Conservation (phyloP, 768 basidiomycete species). For the Lentinula aciculospora region DNA sequence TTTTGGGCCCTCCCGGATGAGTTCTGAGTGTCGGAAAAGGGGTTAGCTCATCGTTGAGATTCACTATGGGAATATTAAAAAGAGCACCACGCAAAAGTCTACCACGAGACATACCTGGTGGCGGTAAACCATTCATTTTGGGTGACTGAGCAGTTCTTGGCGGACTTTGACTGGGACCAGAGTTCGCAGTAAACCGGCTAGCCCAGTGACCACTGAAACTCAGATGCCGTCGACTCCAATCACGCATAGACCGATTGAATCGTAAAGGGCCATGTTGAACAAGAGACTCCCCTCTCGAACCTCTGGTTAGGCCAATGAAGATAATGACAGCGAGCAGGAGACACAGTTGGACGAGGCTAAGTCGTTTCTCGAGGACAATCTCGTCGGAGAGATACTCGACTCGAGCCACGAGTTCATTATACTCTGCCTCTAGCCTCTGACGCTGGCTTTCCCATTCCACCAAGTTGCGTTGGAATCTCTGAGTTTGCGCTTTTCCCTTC, state of each 20-base stretch:
- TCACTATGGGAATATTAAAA: not conserved
- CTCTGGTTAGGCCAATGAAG: conserved; percentile 83
- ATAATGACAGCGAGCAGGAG: conserved; percentile 78
- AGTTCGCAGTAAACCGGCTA: conserved; percentile 21
- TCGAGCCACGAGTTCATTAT: conserved; percentile 58
- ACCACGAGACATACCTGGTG: not conserved
- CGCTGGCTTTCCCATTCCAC: conserved; percentile 68
- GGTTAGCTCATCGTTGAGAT: not conserved
- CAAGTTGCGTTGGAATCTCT: conserved; percentile 57
- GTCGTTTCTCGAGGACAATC: conserved; percentile 84
- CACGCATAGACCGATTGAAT: conserved; percentile 31
- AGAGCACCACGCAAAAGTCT: not conserved
- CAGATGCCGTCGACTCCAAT: conserved; percentile 53
- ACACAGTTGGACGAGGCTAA: conserved; percentile 84
- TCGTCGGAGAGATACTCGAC: conserved; percentile 78
- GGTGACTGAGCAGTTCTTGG: not conserved
- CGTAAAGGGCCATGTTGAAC: conserved; percentile 8
- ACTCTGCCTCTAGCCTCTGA: conserved; percentile 61
- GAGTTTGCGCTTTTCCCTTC: conserved; percentile 67
- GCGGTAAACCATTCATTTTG: not conserved
- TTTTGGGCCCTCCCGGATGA: not conserved
- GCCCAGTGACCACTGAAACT: conserved; percentile 54
- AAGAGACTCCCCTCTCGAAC: conserved; percentile 37
- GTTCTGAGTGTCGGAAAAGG: not conserved
- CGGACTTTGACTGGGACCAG: not conserved